These are phyloP conservation scores for Wickerhamiella bombiphila DNA, from an alignment of 805 yeast genomes.

Conservation along the genomic window DNA sequence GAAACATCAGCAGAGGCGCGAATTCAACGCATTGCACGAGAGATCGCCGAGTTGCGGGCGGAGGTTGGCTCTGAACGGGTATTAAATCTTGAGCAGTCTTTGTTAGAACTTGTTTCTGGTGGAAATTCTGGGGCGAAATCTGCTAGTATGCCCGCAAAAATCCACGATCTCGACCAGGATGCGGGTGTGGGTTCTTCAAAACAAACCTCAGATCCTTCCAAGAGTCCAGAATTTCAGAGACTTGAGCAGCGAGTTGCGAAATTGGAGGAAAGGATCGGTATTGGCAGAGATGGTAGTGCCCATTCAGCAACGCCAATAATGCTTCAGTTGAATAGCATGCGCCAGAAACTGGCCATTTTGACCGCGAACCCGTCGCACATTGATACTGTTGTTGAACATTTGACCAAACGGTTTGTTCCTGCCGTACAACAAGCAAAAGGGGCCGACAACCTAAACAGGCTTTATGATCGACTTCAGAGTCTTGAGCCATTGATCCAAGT, in stretches of 20 bases:
- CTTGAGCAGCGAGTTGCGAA: neutral
- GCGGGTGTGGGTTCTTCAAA: too few species aligned
- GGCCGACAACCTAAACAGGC: neutral
- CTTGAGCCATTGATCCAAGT: constrained; percentile 2
- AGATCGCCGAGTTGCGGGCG: constrained; percentile 1
- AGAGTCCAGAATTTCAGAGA: neutral
- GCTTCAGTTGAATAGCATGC: neutral
- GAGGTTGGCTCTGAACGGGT: neutral
- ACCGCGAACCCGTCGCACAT: constrained; percentile 1
- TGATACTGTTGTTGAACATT: neutral
- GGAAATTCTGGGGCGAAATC: neutral
- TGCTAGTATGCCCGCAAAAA: neutral
- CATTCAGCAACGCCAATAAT: neutral
- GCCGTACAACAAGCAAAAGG: neutral
- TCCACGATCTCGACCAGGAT: neutral
- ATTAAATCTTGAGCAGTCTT: neutral
- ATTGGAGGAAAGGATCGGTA: constrained; percentile 1
- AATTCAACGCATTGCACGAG: neutral
- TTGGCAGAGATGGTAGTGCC: neutral
- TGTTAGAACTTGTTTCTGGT: neutral
- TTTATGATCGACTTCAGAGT: neutral
- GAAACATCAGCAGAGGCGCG: constrained; percentile 1
- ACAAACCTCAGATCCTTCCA: neutral
- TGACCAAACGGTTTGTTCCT: neutral
- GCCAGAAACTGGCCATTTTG: constrained; percentile 2